Percentiles rank a stretch among this genome's conserved stretches.
Evolutionary conservation across 371 early-diverging fungal genomes (phyloP).

Genomic region (Mucor velutinosus): DNA sequence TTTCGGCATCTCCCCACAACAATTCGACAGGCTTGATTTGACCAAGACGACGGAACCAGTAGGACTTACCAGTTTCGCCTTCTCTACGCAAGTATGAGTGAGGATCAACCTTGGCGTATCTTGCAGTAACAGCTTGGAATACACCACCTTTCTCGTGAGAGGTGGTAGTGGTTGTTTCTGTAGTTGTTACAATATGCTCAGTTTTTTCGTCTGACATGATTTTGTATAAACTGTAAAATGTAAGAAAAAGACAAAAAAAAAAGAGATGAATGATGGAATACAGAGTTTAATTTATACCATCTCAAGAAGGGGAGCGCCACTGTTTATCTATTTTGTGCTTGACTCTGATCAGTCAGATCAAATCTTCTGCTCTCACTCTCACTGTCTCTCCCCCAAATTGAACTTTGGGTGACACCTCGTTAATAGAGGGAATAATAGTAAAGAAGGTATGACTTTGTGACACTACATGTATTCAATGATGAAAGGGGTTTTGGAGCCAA

Average conservation of each 20-base stretch:
- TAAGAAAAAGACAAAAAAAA: neutral
- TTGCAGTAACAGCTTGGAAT: conserved; percentile 14
- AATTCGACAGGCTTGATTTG: conserved; percentile 59
- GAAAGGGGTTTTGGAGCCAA: neutral
- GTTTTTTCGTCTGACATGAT: neutral
- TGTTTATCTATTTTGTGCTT: neutral
- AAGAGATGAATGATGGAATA: neutral
- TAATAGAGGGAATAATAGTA: neutral
- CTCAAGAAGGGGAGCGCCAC: neutral
- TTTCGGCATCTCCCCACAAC: conserved; percentile 48
- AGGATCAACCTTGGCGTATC: conserved; percentile 33
- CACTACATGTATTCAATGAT: neutral
- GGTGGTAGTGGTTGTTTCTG: neutral
- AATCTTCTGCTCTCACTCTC: neutral
- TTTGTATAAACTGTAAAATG: neutral
- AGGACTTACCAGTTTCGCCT: conserved; percentile 39
- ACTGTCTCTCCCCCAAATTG: neutral
- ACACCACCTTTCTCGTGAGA: conserved; percentile 3
- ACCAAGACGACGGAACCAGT: conserved; percentile 51
- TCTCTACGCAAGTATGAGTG: conserved; percentile 44
- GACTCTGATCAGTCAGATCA: neutral
- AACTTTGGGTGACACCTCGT: neutral
- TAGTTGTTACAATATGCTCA: neutral
- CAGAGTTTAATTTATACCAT: neutral
- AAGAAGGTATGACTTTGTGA: neutral